These are phyloP conservation scores for Penicillium desertorum DNA, from an alignment of 495 filamentous ascomycete species.

Conservation along the genomic window DNA sequence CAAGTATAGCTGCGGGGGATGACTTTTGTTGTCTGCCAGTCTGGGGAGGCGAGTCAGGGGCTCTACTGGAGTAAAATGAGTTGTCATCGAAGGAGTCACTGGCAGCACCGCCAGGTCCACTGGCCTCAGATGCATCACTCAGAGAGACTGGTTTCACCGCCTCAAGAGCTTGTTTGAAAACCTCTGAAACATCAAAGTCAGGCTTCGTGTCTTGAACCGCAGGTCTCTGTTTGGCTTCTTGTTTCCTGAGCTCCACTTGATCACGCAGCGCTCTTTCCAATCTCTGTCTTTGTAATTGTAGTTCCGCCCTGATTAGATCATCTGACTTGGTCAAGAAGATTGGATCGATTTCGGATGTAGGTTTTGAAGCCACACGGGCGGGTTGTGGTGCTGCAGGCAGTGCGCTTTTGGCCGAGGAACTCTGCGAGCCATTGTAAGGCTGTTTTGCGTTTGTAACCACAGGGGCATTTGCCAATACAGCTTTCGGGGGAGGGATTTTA, in stretches of 20 bases:
- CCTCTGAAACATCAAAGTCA: slow-evolving; percentile 72
- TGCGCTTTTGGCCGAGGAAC: slow-evolving; percentile 33
- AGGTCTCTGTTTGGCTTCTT: slow-evolving; percentile 53
- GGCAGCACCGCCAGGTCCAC: slow-evolving; percentile 50
- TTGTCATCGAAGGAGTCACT: slow-evolving; percentile 88
- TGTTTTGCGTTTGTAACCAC: slow-evolving; percentile 27
- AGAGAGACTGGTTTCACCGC: slow-evolving; percentile 65
- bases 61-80: slow-evolving; percentile 90
- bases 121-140: slow-evolving; percentile 51
- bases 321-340: slow-evolving; percentile 83
- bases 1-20: slow-evolving; percentile 31
- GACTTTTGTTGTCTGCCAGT: slow-evolving; percentile 31
- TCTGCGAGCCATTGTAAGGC: slow-evolving; percentile 30
- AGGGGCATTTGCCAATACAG: slow-evolving; percentile 33
- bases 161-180: slow-evolving; percentile 68
- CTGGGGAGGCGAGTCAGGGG: slow-evolving; percentile 49
- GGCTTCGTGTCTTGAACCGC: slow-evolving; percentile 59
- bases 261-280: slow-evolving; percentile 76
- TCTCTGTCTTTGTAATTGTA: slow-evolving; percentile 74
- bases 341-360: slow-evolving; percentile 63
- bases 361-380: slow-evolving; percentile 41
- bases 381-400: slow-evolving; percentile 30
- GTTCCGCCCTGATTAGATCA: slow-evolving; percentile 76
- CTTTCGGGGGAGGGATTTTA: slow-evolving; percentile 24
- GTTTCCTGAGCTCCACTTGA: slow-evolving; percentile 66